phyloP scores from a whole-genome alignment of 2,329 filamentous ascomycete genomes.

The Coniochaeta hoffmannii region DNA sequence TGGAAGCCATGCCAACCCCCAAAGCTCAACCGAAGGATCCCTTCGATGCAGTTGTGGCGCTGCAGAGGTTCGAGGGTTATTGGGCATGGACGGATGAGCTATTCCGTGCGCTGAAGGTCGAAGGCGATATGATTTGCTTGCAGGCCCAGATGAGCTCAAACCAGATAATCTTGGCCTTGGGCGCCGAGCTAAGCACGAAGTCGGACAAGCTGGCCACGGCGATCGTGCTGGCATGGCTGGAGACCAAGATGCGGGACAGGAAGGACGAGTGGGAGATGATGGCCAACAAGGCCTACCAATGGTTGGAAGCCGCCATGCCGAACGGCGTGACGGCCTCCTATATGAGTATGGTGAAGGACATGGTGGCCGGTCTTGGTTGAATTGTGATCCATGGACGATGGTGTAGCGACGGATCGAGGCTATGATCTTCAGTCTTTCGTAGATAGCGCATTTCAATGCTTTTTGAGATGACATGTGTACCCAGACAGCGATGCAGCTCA shows the following conservation, averaged over 20 bases:
- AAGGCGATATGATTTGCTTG: conserved; percentile 2
- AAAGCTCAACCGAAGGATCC: background rate
- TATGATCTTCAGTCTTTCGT: no score
- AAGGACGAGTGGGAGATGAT: conserved; percentile 58
- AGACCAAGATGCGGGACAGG: conserved; percentile 32
- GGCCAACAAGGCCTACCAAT: conserved; percentile 24
- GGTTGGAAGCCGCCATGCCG: conserved; percentile 26
- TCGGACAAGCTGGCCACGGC: conserved; percentile 20
- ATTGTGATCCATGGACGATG: background rate
- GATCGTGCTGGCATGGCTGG: conserved; percentile 41
- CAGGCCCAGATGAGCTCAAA: background rate
- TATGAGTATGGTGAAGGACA: background rate
- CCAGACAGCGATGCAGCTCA: no score
- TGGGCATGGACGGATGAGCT: conserved; percentile 35
- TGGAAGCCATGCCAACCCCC: no score
- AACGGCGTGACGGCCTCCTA: background rate
- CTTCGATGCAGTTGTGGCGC: conserved; percentile 36
- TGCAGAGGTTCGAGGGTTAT: conserved; percentile 49
- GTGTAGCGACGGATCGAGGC: background rate
- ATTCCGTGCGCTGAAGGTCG: conserved; percentile 8
- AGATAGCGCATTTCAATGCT: no score
- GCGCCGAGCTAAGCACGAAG: conserved; percentile 7
- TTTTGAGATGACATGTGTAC: no score
- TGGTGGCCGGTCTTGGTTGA: background rate
- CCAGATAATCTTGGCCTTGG: conserved; percentile 11